Conservation (phyloP, 176 grass and related monocot species). For the Panicum miliaceum region DNA sequence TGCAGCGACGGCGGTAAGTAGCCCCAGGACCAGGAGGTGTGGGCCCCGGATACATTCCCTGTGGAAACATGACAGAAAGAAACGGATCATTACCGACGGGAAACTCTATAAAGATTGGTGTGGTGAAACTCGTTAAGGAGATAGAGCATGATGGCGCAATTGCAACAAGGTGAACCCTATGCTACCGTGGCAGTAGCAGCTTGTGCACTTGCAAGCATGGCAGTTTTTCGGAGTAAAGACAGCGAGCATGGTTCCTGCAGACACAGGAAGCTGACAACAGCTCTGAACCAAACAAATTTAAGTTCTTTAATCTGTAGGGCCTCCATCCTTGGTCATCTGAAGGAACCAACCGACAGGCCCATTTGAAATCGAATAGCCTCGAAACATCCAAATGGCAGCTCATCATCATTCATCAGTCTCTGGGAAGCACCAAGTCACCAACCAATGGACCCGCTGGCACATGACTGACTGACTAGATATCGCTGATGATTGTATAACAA, state of each 20-base stretch:
- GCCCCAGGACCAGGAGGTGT: constrained; percentile 70
- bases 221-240: not conserved
- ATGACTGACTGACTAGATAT: not conserved
- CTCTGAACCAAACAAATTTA: constrained; percentile 27
- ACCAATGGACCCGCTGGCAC: constrained; percentile 31
- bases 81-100: not conserved
- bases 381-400: not conserved
- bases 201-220: not conserved
- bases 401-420: constrained; percentile 34
- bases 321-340: not conserved
- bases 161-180: not conserved
- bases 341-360: not conserved
- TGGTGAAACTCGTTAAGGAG: not conserved
- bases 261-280: constrained; percentile 31
- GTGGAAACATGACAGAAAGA: constrained; percentile 19
- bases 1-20: constrained; percentile 83
- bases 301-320: constrained; percentile 21
- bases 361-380: constrained; percentile 26
- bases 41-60: constrained; percentile 51
- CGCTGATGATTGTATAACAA: not conserved
- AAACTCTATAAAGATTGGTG: constrained; percentile 1
- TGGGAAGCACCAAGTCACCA: not conserved
- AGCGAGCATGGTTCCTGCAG: not conserved
- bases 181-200: not conserved
- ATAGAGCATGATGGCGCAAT: constrained; percentile 17